These are phyloP conservation scores for Canavalia gladiata DNA, from an alignment of 306 rosid species.

Conservation along the genomic window DNA sequence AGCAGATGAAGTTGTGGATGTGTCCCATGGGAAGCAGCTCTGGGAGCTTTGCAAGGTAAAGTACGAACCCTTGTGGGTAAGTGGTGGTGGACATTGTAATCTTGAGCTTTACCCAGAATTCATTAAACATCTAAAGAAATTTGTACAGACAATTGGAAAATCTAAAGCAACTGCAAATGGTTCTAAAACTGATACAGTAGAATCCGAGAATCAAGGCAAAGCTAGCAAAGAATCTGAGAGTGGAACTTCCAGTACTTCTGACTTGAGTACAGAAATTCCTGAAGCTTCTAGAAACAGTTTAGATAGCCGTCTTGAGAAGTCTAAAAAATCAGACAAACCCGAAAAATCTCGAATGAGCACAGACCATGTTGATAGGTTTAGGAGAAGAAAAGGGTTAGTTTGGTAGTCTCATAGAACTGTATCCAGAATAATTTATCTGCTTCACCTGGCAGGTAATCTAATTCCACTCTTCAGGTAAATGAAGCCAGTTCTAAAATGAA, in stretches of 20 bases:
- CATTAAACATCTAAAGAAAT: constrained; percentile 94
- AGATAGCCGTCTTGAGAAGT: constrained; percentile 95
- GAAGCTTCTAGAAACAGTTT: constrained; percentile 98
- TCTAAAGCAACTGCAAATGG: constrained; percentile 74
- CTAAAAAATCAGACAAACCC: constrained; percentile 73
- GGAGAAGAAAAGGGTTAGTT: constrained; percentile 80
- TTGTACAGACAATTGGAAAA: constrained; percentile 83
- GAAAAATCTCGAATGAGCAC: constrained; percentile 99
- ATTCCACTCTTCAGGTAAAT: constrained; percentile 46
- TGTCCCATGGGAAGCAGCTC: constrained; percentile 89
- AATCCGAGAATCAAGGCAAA: constrained; percentile 61
- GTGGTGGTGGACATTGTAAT: constrained; percentile 93
- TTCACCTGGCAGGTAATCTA: constrained; percentile 53
- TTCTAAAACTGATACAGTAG: constrained; percentile 56
- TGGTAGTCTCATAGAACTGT: constrained; percentile 69
- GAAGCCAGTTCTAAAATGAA: constrained; percentile 54
- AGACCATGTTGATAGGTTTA: constrained; percentile 89
- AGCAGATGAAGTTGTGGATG: constrained; percentile 93
- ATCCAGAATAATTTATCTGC: constrained; percentile 63
- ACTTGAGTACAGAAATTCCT: constrained; percentile 66
- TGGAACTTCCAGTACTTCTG: constrained; percentile 67
- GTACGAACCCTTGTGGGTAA: constrained; percentile 91
- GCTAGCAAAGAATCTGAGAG: constrained; percentile 64
- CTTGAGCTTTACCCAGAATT: constrained; percentile 95
- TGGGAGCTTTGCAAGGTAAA: constrained; percentile 92